Evolutionary conservation across 2,329 filamentous ascomycete genomes (phyloP).

Genomic region (Epichloe elymi): DNA sequence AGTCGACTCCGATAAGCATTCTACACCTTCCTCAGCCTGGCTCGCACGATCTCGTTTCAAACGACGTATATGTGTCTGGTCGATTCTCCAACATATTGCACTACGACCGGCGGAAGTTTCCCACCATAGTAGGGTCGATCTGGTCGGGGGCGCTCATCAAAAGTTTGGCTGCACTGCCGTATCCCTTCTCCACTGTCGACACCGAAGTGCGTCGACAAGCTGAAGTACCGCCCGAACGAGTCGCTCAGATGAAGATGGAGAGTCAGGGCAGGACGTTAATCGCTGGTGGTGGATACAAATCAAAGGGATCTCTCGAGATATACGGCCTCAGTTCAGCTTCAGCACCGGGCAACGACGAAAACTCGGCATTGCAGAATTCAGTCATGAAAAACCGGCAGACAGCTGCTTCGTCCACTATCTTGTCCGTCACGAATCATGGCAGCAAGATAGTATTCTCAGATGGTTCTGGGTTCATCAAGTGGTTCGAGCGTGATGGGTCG

Average conservation of each 20-base stretch:
- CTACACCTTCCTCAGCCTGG: slow-evolving; percentile 56
- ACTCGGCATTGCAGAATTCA: slow-evolving; percentile 26
- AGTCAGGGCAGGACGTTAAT: slow-evolving; percentile 53
- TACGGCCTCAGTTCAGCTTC: slow-evolving; percentile 44
- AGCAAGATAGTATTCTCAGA: slow-evolving; percentile 73
- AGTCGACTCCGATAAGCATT: slow-evolving; percentile 72
- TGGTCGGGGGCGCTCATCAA: slow-evolving; percentile 74
- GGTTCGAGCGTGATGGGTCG: slow-evolving; percentile 76
- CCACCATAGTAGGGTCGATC: slow-evolving; percentile 61
- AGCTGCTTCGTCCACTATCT: slow-evolving; percentile 63
- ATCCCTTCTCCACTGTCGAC: slow-evolving; percentile 50
- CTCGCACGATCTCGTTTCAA: slow-evolving; percentile 41
- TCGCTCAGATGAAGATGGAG: slow-evolving; percentile 38
- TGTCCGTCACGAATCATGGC: slow-evolving; percentile 72
- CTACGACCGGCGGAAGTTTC: slow-evolving; percentile 81
- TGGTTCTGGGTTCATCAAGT: slow-evolving; percentile 71
- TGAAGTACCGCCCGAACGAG: slow-evolving; percentile 40
- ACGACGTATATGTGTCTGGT: slow-evolving; percentile 79
- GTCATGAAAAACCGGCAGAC: slow-evolving; percentile 70
- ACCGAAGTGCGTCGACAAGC: slow-evolving; percentile 43
- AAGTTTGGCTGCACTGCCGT: slow-evolving; percentile 55
- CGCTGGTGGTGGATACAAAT: slow-evolving; percentile 82
- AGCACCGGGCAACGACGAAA: slow-evolving; percentile 12
- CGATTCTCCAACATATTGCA: slow-evolving; percentile 79
- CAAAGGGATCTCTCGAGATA: slow-evolving; percentile 79